phyloP scores from a whole-genome alignment of 208 protist species.

The Leishmania gerbilli region DNA sequence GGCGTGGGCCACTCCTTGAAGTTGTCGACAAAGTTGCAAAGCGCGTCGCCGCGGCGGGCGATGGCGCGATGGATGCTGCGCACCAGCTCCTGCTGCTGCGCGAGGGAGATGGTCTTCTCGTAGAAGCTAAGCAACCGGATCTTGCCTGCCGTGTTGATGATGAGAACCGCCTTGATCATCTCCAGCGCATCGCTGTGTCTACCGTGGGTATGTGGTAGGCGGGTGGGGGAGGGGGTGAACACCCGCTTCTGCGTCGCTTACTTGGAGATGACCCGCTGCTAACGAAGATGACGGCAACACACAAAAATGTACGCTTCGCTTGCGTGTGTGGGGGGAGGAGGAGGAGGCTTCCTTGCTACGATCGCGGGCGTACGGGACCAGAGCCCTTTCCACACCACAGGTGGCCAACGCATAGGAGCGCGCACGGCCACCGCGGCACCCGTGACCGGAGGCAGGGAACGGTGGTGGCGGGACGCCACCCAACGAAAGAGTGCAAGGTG shows the following conservation, averaged over 20 bases:
- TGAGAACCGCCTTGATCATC: slow-evolving; percentile 97
- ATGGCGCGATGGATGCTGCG: slow-evolving; percentile 92
- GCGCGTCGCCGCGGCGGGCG: slow-evolving; percentile 87
- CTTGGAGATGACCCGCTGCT: background rate
- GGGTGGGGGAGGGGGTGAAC: background rate
- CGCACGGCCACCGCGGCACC: background rate
- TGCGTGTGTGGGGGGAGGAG: too few relatives aligned
- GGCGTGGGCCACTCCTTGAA: slow-evolving; percentile 90
- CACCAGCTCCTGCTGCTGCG: slow-evolving; percentile 91
- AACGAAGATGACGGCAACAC: background rate
- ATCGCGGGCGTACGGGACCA: background rate
- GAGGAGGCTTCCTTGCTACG: background rate
- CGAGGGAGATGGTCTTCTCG: slow-evolving; percentile 75
- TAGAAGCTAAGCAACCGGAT: slow-evolving; percentile 96
- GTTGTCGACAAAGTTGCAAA: slow-evolving; percentile 98
- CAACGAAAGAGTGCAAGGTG: background rate
- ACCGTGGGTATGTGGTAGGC: background rate
- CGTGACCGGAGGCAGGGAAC: background rate
- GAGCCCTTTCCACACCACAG: background rate
- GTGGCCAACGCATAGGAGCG: too few relatives aligned
- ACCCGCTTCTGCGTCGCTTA: background rate
- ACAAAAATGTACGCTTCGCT: background rate
- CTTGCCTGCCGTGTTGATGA: slow-evolving; percentile 98
- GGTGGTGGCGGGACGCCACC: background rate
- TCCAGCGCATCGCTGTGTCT: background rate